Conservation (phyloP, 495 filamentous ascomycete species). For the Hypoxylon fragiforme region DNA sequence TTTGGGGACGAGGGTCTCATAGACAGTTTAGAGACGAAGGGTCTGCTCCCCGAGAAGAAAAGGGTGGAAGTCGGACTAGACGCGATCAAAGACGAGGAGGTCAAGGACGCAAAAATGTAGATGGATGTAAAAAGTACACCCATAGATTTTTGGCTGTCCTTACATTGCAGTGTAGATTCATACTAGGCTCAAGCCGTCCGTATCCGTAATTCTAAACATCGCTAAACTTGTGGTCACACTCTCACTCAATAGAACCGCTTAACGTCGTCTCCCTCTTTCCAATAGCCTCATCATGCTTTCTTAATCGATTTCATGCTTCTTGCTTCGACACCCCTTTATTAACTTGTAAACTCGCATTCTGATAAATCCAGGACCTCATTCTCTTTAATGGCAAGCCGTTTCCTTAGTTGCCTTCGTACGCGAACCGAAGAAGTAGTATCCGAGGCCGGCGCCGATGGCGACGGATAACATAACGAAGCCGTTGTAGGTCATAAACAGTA, state of each 20-base stretch:
- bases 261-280: neutral
- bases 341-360: neutral
- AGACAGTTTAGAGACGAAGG: slow-evolving; percentile 58
- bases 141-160: slow-evolving; percentile 1
- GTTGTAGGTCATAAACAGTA: slow-evolving; percentile 99
- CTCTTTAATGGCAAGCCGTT: slow-evolving; percentile 80
- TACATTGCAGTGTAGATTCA: slow-evolving; percentile 27
- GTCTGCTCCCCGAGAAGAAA: slow-evolving; percentile 61
- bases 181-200: slow-evolving; percentile 28
- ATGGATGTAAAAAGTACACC: slow-evolving; percentile 2
- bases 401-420: slow-evolving; percentile 72
- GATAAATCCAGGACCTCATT: neutral
- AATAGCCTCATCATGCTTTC: neutral
- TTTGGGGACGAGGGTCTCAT: slow-evolving; percentile 83
- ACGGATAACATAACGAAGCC: slow-evolving; percentile 95
- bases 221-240: neutral
- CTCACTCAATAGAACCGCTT: neutral
- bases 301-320: neutral
- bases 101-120: slow-evolving; percentile 61
- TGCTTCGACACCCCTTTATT: too few relatives aligned
- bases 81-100: slow-evolving; percentile 60
- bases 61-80: slow-evolving; percentile 51
- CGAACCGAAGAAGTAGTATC: slow-evolving; percentile 80
- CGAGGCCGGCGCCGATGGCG: slow-evolving; percentile 83
- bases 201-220: slow-evolving; percentile 15